Percentiles rank a stretch among this genome's conserved stretches.
These are phyloP conservation scores for Scheffersomyces amazonensis DNA, from an alignment of 805 yeast species.

Conservation along the genomic window DNA sequence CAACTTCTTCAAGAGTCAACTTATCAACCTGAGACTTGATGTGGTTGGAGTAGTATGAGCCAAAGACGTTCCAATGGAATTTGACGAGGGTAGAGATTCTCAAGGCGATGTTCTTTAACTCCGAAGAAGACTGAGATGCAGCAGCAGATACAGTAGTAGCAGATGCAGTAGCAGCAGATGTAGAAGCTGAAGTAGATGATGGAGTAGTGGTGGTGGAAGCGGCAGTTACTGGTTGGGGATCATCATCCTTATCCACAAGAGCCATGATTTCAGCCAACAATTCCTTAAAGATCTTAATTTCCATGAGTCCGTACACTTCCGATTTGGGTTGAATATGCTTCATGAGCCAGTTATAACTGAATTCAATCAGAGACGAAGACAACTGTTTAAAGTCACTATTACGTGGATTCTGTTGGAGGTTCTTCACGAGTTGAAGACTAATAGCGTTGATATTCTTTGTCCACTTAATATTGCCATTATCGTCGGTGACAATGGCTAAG, in stretches of 20 bases:
- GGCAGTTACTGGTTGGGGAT: slow-evolving; percentile 2
- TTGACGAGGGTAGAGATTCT: slow-evolving; percentile 64
- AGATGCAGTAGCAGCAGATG: slow-evolving; percentile 6
- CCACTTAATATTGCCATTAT: slow-evolving; percentile 87
- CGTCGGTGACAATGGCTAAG: slow-evolving; percentile 76
- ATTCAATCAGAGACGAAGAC: slow-evolving; percentile 46
- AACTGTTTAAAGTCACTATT: slow-evolving; percentile 10
- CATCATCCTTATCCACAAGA: slow-evolving; percentile 5
- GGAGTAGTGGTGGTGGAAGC: too few relatives aligned
- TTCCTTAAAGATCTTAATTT: slow-evolving; percentile 57
- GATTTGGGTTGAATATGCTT: slow-evolving; percentile 85
- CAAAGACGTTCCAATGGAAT: slow-evolving; percentile 84
- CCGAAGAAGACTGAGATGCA: slow-evolving; percentile 20
- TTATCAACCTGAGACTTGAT: slow-evolving; percentile 7
- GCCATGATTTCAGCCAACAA: slow-evolving; percentile 22
- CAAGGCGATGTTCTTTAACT: slow-evolving; percentile 54
- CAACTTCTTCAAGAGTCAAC: slow-evolving; percentile 1
- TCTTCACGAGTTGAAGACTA: slow-evolving; percentile 62
- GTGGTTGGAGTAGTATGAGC: slow-evolving; percentile 56
- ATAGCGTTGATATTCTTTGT: slow-evolving; percentile 75
- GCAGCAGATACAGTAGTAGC: neutral
- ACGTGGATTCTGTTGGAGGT: slow-evolving; percentile 17
- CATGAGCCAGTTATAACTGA: slow-evolving; percentile 74
- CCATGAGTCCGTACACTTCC: slow-evolving; percentile 73
- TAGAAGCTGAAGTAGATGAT: neutral